These are phyloP conservation scores for Penicillium brevicompactum DNA, from an alignment of 2,329 filamentous ascomycete genomes.

Conservation along the genomic window DNA sequence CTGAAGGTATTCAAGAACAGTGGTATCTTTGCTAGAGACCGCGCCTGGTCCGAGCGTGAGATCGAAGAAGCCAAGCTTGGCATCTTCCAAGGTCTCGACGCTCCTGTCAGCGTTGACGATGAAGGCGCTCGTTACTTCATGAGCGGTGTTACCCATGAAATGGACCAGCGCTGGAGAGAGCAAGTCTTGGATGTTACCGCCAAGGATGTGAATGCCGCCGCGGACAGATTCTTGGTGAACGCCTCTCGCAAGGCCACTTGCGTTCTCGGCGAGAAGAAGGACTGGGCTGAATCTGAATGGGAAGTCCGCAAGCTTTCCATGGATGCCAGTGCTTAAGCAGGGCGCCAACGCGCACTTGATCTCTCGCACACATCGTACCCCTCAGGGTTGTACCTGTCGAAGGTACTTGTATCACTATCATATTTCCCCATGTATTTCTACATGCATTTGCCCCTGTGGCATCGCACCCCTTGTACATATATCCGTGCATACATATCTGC, in stretches of 20 bases:
- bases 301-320: slow-evolving; percentile 73
- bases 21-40: slow-evolving; percentile 79
- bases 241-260: slow-evolving; percentile 63
- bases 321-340: slow-evolving; percentile 27
- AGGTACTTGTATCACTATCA: slow-evolving; percentile 7
- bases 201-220: slow-evolving; percentile 76
- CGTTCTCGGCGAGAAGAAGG: slow-evolving; percentile 80
- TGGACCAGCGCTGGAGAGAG: slow-evolving; percentile 83
- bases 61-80: slow-evolving; percentile 95
- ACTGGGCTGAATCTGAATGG: slow-evolving; percentile 75
- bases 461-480: slow-evolving; percentile 27
- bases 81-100: slow-evolving; percentile 89
- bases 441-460: slow-evolving; percentile 1
- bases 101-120: slow-evolving; percentile 80
- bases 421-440: slow-evolving; percentile 21
- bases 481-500: slow-evolving; percentile 22
- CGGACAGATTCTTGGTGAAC: slow-evolving; percentile 78
- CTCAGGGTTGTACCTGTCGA: background rate
- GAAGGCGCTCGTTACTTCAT: slow-evolving; percentile 88
- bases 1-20: slow-evolving; percentile 81
- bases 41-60: slow-evolving; percentile 78
- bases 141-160: slow-evolving; percentile 80
- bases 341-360: background rate
- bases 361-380: background rate
- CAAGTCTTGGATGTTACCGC: slow-evolving; percentile 82